Percentiles rank a stretch among this genome's conserved stretches.
Conservation (phyloP, 495 filamentous ascomycete species). For the Annulohypoxylon moriforme region DNA sequence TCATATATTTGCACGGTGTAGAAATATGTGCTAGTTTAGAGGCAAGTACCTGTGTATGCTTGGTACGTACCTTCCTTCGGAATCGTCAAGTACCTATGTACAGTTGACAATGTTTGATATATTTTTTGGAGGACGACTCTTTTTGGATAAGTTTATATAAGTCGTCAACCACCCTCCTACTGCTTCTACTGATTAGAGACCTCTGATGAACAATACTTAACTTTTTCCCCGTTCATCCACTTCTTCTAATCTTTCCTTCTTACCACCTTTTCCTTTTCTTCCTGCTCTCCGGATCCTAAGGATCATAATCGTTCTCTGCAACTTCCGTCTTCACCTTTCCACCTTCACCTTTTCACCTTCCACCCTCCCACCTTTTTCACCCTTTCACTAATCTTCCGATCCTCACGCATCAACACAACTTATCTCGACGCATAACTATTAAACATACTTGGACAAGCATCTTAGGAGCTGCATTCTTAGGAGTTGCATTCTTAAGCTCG, state of each 20-base stretch:
- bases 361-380: neutral
- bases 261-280: neutral
- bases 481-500: neutral
- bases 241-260: neutral
- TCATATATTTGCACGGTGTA: neutral
- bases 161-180: neutral
- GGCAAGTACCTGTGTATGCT: neutral
- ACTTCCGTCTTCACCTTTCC: too few relatives aligned
- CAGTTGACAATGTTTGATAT: neutral
- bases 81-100: neutral
- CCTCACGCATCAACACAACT: neutral
- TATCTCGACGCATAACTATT: conserved; percentile 1
- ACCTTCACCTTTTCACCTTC: neutral
- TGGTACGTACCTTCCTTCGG: neutral
- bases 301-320: neutral
- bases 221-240: neutral
- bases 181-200: neutral
- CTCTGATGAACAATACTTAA: neutral
- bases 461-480: neutral
- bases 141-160: neutral
- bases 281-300: neutral
- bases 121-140: neutral
- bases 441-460: neutral
- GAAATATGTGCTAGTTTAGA: too few relatives aligned
- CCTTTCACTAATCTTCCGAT: neutral